A percentile compares a stretch with the other conserved stretches of the same genome.
phyloP scores from a whole-genome alignment of 305 asterid species.

The Rubia balearica region DNA sequence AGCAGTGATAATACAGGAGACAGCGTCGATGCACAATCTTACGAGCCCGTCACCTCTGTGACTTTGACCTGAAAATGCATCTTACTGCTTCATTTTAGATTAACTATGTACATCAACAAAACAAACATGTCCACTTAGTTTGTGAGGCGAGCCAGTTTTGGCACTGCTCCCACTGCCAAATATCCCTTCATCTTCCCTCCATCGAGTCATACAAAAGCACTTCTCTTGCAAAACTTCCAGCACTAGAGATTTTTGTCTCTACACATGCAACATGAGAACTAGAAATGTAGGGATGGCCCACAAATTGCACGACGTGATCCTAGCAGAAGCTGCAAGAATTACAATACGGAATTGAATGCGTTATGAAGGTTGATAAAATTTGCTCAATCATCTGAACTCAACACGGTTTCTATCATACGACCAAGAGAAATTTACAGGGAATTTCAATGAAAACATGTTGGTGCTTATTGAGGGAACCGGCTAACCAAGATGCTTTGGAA shows the following conservation, averaged over 20 bases:
- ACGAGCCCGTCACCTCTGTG: slow-evolving; percentile 85
- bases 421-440: neutral
- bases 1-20: slow-evolving; percentile 31
- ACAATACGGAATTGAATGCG: slow-evolving; percentile 7
- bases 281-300: slow-evolving; percentile 41
- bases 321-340: slow-evolving; percentile 58
- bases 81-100: slow-evolving; percentile 34
- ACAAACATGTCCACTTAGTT: slow-evolving; percentile 37
- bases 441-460: neutral
- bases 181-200: slow-evolving; percentile 29
- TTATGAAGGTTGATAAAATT: neutral
- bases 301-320: slow-evolving; percentile 26
- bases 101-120: slow-evolving; percentile 61
- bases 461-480: neutral
- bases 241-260: slow-evolving; percentile 27
- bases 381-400: neutral
- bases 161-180: slow-evolving; percentile 45
- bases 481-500: neutral
- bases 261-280: slow-evolving; percentile 35
- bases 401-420: neutral
- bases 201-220: slow-evolving; percentile 18
- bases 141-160: slow-evolving; percentile 44
- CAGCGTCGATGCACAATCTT: slow-evolving; percentile 33
- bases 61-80: slow-evolving; percentile 84
- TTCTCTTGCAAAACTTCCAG: slow-evolving; percentile 16